These are phyloP conservation scores for Fusarium pseudoanthophilum DNA, from an alignment of 2,329 filamentous ascomycete species.

Conservation along the genomic window DNA sequence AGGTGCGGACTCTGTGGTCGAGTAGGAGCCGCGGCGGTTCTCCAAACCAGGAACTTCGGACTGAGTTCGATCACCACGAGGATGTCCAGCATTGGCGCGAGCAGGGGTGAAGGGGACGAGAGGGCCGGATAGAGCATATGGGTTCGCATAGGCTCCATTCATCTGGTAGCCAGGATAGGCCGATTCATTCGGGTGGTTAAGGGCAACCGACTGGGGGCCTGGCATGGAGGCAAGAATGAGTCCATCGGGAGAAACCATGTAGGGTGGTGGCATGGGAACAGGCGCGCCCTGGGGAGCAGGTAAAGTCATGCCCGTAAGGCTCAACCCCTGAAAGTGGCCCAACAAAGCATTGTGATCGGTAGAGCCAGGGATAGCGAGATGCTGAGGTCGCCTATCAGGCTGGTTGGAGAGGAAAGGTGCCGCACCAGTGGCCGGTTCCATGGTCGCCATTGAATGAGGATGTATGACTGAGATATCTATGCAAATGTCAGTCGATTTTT, in stretches of 20 bases:
- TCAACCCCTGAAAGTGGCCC: conserved; percentile 53
- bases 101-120: conserved; percentile 65
- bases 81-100: conserved; percentile 56
- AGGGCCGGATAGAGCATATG: conserved; percentile 52
- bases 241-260: conserved; percentile 54
- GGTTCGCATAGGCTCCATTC: conserved; percentile 50
- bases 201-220: conserved; percentile 49
- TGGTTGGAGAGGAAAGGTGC: conserved; percentile 48
- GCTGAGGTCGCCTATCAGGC: conserved; percentile 45
- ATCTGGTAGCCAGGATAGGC: conserved; percentile 50
- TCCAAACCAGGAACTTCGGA: conserved; percentile 70
- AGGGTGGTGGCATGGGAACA: conserved; percentile 50
- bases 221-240: conserved; percentile 53
- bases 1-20: conserved; percentile 73
- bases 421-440: conserved; percentile 51
- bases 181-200: conserved; percentile 50
- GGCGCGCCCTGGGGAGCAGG: conserved; percentile 45
- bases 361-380: conserved; percentile 45
- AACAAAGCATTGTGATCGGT: conserved; percentile 48
- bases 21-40: conserved; percentile 74
- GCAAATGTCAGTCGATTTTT: not conserved
- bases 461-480: conserved; percentile 49
- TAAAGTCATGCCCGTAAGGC: conserved; percentile 51
- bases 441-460: conserved; percentile 46
- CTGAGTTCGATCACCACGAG: conserved; percentile 59